A percentile compares a stretch with the other conserved stretches of the same genome.
Conservation (phyloP, 2,329 filamentous ascomycete species). For the Incumbomyces delicatus region DNA sequence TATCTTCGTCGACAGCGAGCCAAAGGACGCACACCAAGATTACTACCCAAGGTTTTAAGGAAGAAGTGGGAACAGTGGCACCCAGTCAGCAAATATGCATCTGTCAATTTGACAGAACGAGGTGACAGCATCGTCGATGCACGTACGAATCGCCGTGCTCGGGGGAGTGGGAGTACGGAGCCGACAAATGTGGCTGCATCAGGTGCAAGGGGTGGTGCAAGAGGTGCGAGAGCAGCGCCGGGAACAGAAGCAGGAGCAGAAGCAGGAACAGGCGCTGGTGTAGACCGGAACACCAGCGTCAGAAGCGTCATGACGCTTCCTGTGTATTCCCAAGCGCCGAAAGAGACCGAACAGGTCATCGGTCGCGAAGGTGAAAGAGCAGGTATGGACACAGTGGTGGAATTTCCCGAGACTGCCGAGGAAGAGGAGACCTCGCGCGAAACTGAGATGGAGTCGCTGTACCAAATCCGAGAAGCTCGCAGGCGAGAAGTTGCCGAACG, state of each 20-base stretch:
- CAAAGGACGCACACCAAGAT: conserved; percentile 15
- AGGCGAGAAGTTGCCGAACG: conserved; percentile 66
- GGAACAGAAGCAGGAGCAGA: no score
- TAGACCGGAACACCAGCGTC: conserved; percentile 76
- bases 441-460: conserved; percentile 84
- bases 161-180: background rate
- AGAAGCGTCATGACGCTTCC: conserved; percentile 93
- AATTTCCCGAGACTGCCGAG: conserved; percentile 69
- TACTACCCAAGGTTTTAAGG: conserved; percentile 15
- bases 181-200: background rate
- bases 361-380: conserved; percentile 83
- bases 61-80: conserved; percentile 18
- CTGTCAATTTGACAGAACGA: conserved; percentile 1
- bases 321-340: conserved; percentile 64
- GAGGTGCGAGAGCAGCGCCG: no score
- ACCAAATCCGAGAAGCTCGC: conserved; percentile 74
- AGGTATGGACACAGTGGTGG: conserved; percentile 83
- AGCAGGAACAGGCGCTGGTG: conserved; percentile 27
- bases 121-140: conserved; percentile 1
- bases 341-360: conserved; percentile 69
- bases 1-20: conserved; percentile 12
- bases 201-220: no score
- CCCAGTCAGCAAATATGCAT: conserved; percentile 17
- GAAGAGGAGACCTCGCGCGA: conserved; percentile 71
- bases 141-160: background rate